Percentiles rank a stretch among this genome's conserved stretches.
phyloP scores from a whole-genome alignment of 495 filamentous ascomycete species.

The Tetracladium setigerum region DNA sequence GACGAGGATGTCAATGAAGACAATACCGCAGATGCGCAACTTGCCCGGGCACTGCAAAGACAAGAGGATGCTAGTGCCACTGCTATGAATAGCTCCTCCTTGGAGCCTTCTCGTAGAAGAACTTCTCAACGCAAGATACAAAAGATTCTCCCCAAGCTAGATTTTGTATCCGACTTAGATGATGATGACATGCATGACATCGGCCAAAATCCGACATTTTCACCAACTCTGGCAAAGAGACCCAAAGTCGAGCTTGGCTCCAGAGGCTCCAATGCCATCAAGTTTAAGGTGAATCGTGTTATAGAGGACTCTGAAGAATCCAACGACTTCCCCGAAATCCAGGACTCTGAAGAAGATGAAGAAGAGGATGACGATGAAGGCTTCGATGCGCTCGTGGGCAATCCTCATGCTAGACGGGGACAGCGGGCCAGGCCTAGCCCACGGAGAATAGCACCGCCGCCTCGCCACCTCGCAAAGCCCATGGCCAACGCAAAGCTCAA shows the following conservation, averaged over 20 bases:
- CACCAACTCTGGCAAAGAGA: constrained; percentile 11
- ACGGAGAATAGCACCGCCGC: constrained; percentile 14
- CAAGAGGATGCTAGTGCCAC: constrained; percentile 23
- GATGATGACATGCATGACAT: neutral
- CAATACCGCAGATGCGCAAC: constrained; percentile 23
- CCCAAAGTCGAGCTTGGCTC: constrained; percentile 24
- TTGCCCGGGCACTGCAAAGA: constrained; percentile 30
- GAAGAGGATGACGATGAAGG: neutral
- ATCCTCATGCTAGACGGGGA: no score
- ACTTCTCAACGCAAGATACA: constrained; percentile 12
- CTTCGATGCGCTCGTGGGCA: no score
- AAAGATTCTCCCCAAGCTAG: constrained; percentile 15
- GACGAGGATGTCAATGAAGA: constrained; percentile 22
- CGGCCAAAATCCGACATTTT: constrained; percentile 6
- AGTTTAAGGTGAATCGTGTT: constrained; percentile 4
- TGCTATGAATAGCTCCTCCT: constrained; percentile 6
- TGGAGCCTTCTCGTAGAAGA: constrained; percentile 1
- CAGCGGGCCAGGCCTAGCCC: constrained; percentile 15
- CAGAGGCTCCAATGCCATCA: constrained; percentile 16
- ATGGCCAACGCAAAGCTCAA: no score
- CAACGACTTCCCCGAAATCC: constrained; percentile 2
- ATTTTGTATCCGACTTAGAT: constrained; percentile 8
- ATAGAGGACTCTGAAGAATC: constrained; percentile 28
- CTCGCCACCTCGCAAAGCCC: constrained; percentile 1
- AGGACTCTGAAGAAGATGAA: constrained; percentile 6